Evolutionary conservation across 2,329 filamentous ascomycete species (phyloP), one percentile per base, ranked within the genome.

Genomic region (Pseudohalonectria lignicola): DNA sequence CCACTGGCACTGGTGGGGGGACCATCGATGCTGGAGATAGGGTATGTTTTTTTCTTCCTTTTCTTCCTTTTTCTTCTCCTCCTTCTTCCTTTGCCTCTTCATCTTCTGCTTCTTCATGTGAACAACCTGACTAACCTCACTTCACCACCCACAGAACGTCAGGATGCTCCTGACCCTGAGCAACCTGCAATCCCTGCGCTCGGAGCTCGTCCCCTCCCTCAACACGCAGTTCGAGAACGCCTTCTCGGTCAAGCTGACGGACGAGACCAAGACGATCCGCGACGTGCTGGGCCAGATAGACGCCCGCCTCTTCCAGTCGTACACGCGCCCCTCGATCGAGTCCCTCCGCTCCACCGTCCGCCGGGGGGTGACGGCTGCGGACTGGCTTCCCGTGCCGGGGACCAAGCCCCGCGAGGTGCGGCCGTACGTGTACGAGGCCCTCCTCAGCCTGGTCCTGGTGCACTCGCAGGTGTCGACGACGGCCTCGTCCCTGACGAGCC

Each of bases 251-350:
- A 93, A 93, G 53, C 73, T 98, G 42, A 93, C 87, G 2, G 90
- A 95, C 45, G 92, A 98, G 61, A 82, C 81, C 40, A 90, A 90
- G 57, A 92, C 85, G 1, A 90, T 98, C 53, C 80, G 82, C 39
- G 87, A 96, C 52, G 86, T 94, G 4, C 78, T 96, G 11, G 74
- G 75, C 13, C 87, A 96, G 56, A 95, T 98, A 46, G 88, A 96
- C 53, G 74, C 80, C 11, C 80, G 86, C 5, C 78, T 98, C 26
- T 98, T 98, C 71, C 77, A 87, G 50, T 86, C 87, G 2, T 98
- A 95, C 62, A 93, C 86, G 12, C 78, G 79, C 18, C 86, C 87
- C 1, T 79, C 80, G 3, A 75, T 85, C 33, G 74, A 79, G 7
- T 63, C 62, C 10, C 69, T 96, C 36, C 72, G 77, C 17, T 62